Percentiles rank a stretch among this genome's conserved stretches.
These are phyloP conservation scores for Tolypocladium nubicola DNA, from an alignment of 2,329 filamentous ascomycete species.

Conservation along the genomic window DNA sequence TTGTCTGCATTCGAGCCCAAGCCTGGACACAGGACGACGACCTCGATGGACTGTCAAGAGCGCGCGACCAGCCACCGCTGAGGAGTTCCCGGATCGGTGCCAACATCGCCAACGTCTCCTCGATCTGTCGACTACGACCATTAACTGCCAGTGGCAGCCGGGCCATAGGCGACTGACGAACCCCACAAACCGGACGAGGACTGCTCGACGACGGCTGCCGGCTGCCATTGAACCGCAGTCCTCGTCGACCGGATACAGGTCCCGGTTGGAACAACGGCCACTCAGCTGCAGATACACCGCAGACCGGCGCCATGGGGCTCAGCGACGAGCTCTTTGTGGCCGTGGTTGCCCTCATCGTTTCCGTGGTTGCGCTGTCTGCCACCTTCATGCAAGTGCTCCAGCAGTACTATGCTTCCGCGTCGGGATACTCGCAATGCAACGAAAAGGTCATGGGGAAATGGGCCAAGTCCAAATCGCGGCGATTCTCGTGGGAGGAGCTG, in stretches of 20 bases:
- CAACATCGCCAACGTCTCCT: background rate
- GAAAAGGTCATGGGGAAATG: conserved; percentile 37
- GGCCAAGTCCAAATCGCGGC: conserved; percentile 27
- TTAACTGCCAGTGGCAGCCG: background rate
- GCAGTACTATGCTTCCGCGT: conserved; percentile 38
- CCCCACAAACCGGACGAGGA: background rate
- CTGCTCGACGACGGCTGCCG: background rate
- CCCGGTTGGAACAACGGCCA: background rate
- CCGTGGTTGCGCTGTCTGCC: conserved; percentile 33
- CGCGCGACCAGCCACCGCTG: background rate
- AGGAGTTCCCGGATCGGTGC: background rate
- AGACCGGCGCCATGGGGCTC: background rate
- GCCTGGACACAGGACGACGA: background rate
- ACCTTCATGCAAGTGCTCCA: conserved; percentile 37
- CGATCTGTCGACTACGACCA: background rate
- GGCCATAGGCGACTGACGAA: background rate
- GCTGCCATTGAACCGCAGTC: background rate
- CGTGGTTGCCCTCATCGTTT: conserved; percentile 33
- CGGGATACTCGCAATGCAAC: conserved; percentile 37
- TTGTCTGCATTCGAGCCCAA: background rate
- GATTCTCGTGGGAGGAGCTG: conserved; percentile 30
- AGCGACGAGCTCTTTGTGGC: conserved; percentile 26
- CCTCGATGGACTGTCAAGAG: background rate
- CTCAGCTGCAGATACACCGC: background rate
- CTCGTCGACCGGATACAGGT: background rate